These are phyloP conservation scores for Physaria fendleri DNA, from an alignment of 345 rosid genomes.

Conservation along the genomic window DNA sequence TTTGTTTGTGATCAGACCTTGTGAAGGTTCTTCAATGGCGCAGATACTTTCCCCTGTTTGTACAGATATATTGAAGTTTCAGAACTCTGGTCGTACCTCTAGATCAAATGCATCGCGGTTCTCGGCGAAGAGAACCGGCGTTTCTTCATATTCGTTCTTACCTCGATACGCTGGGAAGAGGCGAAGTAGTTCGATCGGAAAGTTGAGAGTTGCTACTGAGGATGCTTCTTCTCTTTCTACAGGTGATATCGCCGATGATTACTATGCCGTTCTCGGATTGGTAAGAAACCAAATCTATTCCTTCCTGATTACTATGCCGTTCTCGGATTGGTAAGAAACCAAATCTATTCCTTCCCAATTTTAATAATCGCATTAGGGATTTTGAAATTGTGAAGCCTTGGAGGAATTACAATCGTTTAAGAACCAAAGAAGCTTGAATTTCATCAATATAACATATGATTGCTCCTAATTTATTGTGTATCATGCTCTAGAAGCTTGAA, in stretches of 20 bases:
- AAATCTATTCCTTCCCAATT: background rate
- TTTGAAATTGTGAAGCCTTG: too few relatives aligned
- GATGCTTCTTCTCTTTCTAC: constrained; percentile 39
- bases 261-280: constrained; percentile 80
- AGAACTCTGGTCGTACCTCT: constrained; percentile 35
- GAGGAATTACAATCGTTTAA: too few relatives aligned
- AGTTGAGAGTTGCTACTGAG: constrained; percentile 50
- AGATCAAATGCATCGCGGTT: constrained; percentile 32
- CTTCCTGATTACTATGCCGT: constrained; percentile 84
- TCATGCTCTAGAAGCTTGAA: background rate
- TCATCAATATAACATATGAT: too few relatives aligned
- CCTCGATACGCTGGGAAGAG: constrained; percentile 28
- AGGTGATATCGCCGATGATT: constrained; percentile 63
- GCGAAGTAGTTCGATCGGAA: constrained; percentile 23
- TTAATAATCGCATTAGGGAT: background rate
- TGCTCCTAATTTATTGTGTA: background rate
- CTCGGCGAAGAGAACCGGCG: constrained; percentile 21
- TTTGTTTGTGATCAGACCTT: background rate
- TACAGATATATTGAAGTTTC: constrained; percentile 57
- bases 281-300: constrained; percentile 41
- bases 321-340: constrained; percentile 64
- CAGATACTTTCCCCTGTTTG: constrained; percentile 69
- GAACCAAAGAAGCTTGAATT: too few relatives aligned
- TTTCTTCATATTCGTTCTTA: constrained; percentile 25
- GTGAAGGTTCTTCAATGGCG: constrained; percentile 46